Conservation (phyloP, 148 eudicot species). For the Vaccinium myrtillus region DNA sequence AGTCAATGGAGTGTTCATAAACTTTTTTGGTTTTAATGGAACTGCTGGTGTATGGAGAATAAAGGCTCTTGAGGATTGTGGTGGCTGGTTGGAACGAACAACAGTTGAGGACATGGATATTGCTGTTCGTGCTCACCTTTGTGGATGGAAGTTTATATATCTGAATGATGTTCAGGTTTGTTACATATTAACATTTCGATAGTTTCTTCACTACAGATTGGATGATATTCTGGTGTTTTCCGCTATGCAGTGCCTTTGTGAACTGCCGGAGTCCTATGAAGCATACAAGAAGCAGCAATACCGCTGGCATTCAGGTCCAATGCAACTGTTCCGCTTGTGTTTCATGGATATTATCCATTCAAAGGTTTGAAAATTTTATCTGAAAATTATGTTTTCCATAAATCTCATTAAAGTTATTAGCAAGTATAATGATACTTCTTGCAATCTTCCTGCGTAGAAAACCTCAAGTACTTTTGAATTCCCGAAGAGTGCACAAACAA, state of each 20-base stretch:
- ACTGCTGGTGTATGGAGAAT: constrained; percentile 99
- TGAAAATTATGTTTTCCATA: not conserved
- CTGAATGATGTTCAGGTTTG: constrained; percentile 87
- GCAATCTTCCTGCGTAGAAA: not conserved
- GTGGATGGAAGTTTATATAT: constrained; percentile 95
- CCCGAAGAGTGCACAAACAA: not conserved
- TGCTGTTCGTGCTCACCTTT: constrained; percentile 97
- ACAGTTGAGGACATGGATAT: constrained; percentile 99
- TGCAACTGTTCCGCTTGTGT: constrained; percentile 94
- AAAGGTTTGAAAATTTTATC: constrained; percentile 53
- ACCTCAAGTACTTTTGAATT: not conserved
- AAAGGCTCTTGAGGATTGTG: constrained; percentile 91
- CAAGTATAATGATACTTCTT: not conserved
- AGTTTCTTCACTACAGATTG: constrained; percentile 1
- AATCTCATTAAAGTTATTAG: not conserved
- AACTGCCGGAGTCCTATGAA: constrained; percentile 93
- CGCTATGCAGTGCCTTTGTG: constrained; percentile 83
- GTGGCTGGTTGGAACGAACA: constrained; percentile 95
- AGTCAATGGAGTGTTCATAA: constrained; percentile 89
- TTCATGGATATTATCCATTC: constrained; percentile 70
- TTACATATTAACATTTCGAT: not conserved
- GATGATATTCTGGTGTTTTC: not conserved
- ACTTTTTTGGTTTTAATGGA: constrained; percentile 97
- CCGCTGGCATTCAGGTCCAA: constrained; percentile 99
- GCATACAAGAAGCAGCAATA: constrained; percentile 97